phyloP scores from a whole-genome alignment of 2,329 filamentous ascomycete species.

The Dactylellina leptospora region DNA sequence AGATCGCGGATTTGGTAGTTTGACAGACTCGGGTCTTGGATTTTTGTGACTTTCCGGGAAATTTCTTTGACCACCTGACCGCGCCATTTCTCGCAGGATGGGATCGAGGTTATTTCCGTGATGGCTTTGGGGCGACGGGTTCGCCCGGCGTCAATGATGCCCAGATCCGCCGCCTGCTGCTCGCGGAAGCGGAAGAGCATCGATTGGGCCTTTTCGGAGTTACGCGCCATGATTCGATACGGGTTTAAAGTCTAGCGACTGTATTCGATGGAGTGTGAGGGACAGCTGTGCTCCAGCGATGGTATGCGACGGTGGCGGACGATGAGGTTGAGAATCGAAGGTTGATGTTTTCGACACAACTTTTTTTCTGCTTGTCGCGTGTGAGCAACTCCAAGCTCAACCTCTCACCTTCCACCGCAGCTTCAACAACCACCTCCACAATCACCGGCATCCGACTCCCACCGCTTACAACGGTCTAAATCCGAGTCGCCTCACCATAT shows the following conservation, averaged over 20 bases:
- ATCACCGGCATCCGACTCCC: slow-evolving; percentile 12
- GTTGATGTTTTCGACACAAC: slow-evolving; percentile 1
- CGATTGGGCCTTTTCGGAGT: slow-evolving; percentile 94
- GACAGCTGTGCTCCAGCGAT: background rate
- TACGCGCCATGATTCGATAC: slow-evolving; percentile 46
- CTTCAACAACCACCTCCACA: slow-evolving; percentile 25
- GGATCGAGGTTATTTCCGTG: slow-evolving; percentile 83
- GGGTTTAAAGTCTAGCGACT: background rate
- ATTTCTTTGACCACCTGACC: slow-evolving; percentile 97
- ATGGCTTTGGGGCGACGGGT: slow-evolving; percentile 87
- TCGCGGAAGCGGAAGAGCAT: slow-evolving; percentile 99
- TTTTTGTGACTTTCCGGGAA: slow-evolving; percentile 92
- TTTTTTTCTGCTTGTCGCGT: slow-evolving; percentile 40
- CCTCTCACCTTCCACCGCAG: background rate
- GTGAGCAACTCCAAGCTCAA: slow-evolving; percentile 23
- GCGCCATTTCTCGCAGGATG: slow-evolving; percentile 94
- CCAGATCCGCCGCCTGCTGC: slow-evolving; percentile 92
- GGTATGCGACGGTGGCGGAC: background rate
- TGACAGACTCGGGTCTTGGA: slow-evolving; percentile 88
- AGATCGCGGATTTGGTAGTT: slow-evolving; percentile 98
- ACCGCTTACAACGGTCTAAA: background rate
- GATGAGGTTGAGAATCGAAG: slow-evolving; percentile 1
- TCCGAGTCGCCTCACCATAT: slow-evolving; percentile 19
- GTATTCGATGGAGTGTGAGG: background rate
- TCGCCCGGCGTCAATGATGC: slow-evolving; percentile 91